Evolutionary conservation across 257 asterid species (phyloP).

Genomic region (Penstemon barbatus): DNA sequence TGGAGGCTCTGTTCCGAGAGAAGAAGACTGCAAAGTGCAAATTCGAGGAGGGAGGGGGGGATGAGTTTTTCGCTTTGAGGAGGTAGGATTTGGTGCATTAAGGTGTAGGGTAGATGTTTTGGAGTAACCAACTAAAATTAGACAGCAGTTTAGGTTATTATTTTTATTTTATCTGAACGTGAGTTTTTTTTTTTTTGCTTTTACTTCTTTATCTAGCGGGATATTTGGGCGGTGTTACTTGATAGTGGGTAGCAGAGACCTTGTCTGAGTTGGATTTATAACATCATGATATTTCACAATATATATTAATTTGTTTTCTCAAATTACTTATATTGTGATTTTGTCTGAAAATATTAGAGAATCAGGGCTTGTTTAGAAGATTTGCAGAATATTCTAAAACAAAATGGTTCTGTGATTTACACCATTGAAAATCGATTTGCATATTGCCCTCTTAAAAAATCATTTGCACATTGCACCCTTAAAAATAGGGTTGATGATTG

Average conservation of each 20-base stretch:
- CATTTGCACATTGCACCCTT: no score
- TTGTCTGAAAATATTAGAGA: no score
- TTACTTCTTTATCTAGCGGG: background rate
- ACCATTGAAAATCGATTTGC: no score
- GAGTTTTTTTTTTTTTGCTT: background rate
- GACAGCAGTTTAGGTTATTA: background rate
- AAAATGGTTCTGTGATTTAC: no score
- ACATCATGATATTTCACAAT: no score
- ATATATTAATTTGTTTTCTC: no score
- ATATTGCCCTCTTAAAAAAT: no score
- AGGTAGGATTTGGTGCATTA: slow-evolving; percentile 11
- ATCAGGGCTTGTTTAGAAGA: no score
- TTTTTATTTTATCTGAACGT: no score
- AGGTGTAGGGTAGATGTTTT: background rate
- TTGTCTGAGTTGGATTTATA: slow-evolving; percentile 5
- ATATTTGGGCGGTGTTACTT: slow-evolving; percentile 23
- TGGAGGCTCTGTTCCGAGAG: slow-evolving; percentile 16
- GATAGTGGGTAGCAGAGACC: slow-evolving; percentile 27
- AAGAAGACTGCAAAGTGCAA: background rate
- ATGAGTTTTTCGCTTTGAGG: slow-evolving; percentile 3
- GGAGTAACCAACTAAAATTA: slow-evolving; percentile 15
- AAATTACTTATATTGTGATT: no score
- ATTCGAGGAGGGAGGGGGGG: background rate
- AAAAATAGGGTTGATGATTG: no score
- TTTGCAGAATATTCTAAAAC: no score